Base-by-base conservation (phyloP, 2,329 filamentous ascomycete species). In the Ceratocystis variospora region DNA sequence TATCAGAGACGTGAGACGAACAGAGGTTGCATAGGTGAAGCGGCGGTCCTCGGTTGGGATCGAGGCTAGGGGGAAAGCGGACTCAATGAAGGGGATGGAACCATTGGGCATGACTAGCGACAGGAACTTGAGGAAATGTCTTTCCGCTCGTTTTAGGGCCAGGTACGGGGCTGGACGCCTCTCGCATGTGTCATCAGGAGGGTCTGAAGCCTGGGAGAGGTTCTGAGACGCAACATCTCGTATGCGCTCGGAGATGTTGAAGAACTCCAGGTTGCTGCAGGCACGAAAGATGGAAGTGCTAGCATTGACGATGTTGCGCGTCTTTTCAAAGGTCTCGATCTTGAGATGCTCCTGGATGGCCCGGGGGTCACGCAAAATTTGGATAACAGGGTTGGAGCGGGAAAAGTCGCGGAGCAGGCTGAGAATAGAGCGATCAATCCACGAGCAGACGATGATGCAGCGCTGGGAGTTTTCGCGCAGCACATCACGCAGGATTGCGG, bases 241-340 rank as follows among this genome's bases (percentile, higher is more conserved):
- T 4, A 72, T 72, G 19, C 75, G 77, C 71, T 89, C 87, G 1
- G 86, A 86, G 17, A 88, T 77, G 70, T 90, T 90, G 77, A 85
- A 90, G 73, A 90, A 92, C 71, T 91, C 88, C 69, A 87, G 82
- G 70, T 89, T 90, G 10, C 86, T 86, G 72, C 85, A 89, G 1
- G 79, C 79, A 62, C 86, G 79, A 70, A 88, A 84, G 17, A 87
- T 80, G 1, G 79, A 76, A 25, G 78, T 79, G 69, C 80, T 83
- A 15, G 81, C 79, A 19, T 80, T 78, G 31, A 89, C 74, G 5
- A 89, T 77, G 59, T 82, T 82, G 55, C 79, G 76, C 1, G 87
- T 78, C 70, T 83, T 84, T 46, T 79, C 76, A 33, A 80, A 75
- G 62, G 85, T 79, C 70, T 78, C 78, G n/a, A 81, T 77, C 53